Evolutionary conservation across 1,284 basidiomycete species (phyloP), one percentile per base, ranked within the genome.

Genomic region (Gymnopus androsaceus): DNA sequence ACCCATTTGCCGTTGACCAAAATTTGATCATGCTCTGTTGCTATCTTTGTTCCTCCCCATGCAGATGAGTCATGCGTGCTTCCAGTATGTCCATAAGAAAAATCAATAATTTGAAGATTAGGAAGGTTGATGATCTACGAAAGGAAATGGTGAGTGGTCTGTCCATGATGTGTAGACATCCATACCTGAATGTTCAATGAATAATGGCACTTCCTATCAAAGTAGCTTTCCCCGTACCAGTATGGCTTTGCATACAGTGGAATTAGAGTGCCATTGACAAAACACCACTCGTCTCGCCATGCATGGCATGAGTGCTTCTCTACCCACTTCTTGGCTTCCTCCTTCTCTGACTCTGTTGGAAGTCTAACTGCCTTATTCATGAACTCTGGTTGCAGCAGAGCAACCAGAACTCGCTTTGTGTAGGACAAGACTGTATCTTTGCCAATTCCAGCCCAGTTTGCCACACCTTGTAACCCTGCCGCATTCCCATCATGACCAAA

Each of bases 151-250:
- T 14, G 17, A 55, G 36, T n/a, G 33, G 3, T 4, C n/a, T 7
- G 11, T 4, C 9, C 14, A 7, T 21, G 11, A 6, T 12, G 9
- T 28, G 21, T 14, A 40, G 34, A 41, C 33, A 15, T 6, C 40
- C 50, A 46, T 25, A 70, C 69, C 63, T 74, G 67, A 15, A 71
- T 42, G 57, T 72, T 74, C 14, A 72, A 27, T 0, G 68, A 72
- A 40, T 74, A 74, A 37, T 69, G 69, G 21, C 52, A 63, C 54
- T 75, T 75, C 9, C 67, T 45, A 54, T 72, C 67, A 60, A 73
- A 31, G 15, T 59, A 75, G 8, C 51, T 63, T 17, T 73, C 64
- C n/a, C 73, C 71, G 60, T 56, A 68, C 34, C 51, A 66, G 6
- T 19, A 54, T 3, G 72, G 72, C 6, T 59, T 34, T 2, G 56